These are phyloP conservation scores for Waltergamsia citrina DNA, from an alignment of 2,329 filamentous ascomycete genomes.

Conservation along the genomic window DNA sequence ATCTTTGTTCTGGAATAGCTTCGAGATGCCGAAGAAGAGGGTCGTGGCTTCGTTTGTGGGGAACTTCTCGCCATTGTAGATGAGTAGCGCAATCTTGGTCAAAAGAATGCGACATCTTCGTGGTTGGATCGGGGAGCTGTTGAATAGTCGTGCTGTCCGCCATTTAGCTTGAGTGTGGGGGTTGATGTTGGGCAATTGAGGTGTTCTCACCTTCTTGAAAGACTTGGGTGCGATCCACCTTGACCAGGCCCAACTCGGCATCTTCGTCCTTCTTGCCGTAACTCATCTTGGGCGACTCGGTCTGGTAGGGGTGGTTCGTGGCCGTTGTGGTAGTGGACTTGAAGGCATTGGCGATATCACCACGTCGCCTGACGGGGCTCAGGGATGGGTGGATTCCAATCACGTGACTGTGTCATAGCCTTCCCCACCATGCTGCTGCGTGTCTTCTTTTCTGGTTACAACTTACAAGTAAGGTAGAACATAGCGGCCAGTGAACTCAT, in stretches of 20 bases:
- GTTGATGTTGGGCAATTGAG: constrained; percentile 13
- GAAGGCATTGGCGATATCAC: constrained; percentile 18
- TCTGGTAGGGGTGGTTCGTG: constrained; percentile 18
- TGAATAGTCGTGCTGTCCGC: constrained; percentile 81
- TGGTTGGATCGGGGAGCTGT: constrained; percentile 91
- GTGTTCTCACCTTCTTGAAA: constrained; percentile 80
- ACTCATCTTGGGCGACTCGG: constrained; percentile 60
- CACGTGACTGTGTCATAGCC: constrained; percentile 6
- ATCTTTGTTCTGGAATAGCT: constrained; percentile 98
- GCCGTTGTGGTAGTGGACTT: constrained; percentile 20
- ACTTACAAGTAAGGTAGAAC: too few species aligned
- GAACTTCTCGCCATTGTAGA: constrained; percentile 96
- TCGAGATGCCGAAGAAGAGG: constrained; percentile 97
- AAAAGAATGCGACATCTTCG: constrained; percentile 95
- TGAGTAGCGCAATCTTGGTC: constrained; percentile 91
- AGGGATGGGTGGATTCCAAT: too few species aligned
- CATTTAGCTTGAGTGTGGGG: constrained; percentile 1
- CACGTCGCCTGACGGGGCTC: constrained; percentile 25
- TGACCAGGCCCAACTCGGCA: constrained; percentile 85
- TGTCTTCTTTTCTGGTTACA: too few species aligned
- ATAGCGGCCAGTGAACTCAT: too few species aligned
- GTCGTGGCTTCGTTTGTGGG: constrained; percentile 95
- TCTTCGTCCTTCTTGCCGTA: constrained; percentile 99
- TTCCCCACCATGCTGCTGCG: too few species aligned
- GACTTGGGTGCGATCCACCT: constrained; percentile 94